Conservation (phyloP, 345 rosid species). For the Cardiospermum halicacabum region DNA sequence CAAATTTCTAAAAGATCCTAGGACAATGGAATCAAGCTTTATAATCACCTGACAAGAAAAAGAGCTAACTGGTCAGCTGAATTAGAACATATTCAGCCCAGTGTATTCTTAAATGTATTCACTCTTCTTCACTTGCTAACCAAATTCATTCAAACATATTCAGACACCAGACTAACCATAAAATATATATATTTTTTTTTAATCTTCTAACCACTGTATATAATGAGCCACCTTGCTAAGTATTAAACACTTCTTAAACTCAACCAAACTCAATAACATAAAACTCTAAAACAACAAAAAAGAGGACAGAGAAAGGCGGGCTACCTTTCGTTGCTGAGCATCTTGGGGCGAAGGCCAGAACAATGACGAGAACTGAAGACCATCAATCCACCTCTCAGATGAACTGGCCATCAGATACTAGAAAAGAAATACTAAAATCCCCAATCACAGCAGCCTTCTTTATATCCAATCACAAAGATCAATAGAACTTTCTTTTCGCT, state of each 20-base stretch:
- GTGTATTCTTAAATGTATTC: background rate
- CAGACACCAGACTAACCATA: background rate
- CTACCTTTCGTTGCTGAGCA: slow-evolving; percentile 67
- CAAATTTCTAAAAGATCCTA: background rate
- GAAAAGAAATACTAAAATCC: background rate
- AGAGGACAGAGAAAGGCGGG: background rate
- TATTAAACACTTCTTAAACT: background rate
- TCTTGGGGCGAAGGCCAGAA: slow-evolving; percentile 89
- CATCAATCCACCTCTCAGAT: slow-evolving; percentile 91
- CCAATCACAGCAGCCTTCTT: slow-evolving; percentile 5
- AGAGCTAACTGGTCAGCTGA: background rate
- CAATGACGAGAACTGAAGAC: slow-evolving; percentile 81
- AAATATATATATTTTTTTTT: background rate
- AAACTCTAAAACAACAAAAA: background rate
- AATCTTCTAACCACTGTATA: too few relatives aligned
- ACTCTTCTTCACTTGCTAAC: background rate
- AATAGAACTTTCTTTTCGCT: background rate
- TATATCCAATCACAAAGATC: background rate
- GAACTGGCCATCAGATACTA: slow-evolving; percentile 48
- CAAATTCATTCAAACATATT: too few relatives aligned
- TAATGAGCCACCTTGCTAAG: background rate
- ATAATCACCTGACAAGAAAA: background rate
- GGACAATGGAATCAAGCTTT: background rate
- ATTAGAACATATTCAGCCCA: background rate
- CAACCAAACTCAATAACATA: background rate